Evolutionary conservation across 2,329 filamentous ascomycete species (phyloP).

Genomic region (Colletotrichum eremochloae): DNA sequence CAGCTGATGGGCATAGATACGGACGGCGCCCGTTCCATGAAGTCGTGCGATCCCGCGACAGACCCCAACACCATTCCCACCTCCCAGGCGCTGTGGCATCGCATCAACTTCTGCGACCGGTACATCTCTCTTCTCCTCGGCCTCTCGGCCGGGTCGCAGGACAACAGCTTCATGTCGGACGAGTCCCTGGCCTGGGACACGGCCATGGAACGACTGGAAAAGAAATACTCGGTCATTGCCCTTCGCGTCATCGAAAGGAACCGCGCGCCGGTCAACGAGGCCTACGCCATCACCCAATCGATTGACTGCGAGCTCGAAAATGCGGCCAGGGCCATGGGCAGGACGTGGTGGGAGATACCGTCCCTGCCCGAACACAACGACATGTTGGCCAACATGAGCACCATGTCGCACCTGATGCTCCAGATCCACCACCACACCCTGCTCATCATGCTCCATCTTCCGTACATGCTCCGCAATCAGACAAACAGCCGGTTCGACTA

Average conservation of each 20-base stretch:
- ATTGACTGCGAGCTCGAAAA: constrained; percentile 63
- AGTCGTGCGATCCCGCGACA: constrained; percentile 55
- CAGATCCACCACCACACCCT: constrained; percentile 66
- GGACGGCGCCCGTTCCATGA: constrained; percentile 49
- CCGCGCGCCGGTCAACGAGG: constrained; percentile 50
- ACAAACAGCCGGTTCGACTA: constrained; percentile 58
- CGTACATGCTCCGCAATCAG: constrained; percentile 63
- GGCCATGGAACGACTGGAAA: constrained; percentile 59
- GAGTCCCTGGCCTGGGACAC: constrained; percentile 49
- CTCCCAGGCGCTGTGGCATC: constrained; percentile 59
- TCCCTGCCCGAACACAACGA: constrained; percentile 44
- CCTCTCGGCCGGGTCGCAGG: constrained; percentile 59
- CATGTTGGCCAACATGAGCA: constrained; percentile 38
- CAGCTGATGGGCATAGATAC: constrained; percentile 65
- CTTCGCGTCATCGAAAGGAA: constrained; percentile 64
- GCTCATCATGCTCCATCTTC: constrained; percentile 66
- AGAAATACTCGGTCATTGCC: constrained; percentile 57
- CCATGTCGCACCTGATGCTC: constrained; percentile 54
- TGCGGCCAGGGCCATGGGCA: constrained; percentile 56
- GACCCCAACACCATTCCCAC: constrained; percentile 46
- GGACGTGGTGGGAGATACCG: constrained; percentile 63
- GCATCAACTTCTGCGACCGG: constrained; percentile 63
- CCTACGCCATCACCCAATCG: constrained; percentile 56
- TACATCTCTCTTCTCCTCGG: constrained; percentile 66
- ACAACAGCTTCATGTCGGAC: constrained; percentile 54